Evolutionary conservation across 73 alveolate species (phyloP).

Genomic region (Paramecium sonneborni): DNA sequence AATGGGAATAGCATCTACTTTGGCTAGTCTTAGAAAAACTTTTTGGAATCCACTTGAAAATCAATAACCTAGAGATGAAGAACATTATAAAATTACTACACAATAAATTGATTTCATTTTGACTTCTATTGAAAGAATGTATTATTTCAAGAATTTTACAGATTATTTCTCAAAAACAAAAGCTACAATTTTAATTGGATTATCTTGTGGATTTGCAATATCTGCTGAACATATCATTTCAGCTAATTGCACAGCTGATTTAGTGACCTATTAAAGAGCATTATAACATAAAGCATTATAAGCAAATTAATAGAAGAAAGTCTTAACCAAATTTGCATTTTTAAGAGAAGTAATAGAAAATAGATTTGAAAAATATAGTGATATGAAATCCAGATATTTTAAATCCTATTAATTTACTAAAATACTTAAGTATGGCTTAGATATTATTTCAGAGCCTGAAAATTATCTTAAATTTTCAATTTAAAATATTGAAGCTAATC

Average conservation of each 20-base stretch:
- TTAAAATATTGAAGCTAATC: background rate
- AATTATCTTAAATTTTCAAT: background rate
- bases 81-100: conserved; percentile 13
- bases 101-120: background rate
- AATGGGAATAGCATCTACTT: conserved; percentile 14
- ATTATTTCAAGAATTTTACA: background rate
- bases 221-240: background rate
- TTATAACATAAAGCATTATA: background rate
- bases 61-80: conserved; percentile 45
- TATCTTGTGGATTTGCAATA: conserved; percentile 5
- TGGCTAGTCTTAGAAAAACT: background rate
- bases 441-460: conserved; percentile 43
- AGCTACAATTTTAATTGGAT: background rate
- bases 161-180: conserved; percentile 24
- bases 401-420: background rate
- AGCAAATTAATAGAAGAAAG: background rate
- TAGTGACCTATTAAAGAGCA: background rate
- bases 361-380: background rate
- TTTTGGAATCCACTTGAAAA: conserved; percentile 32
- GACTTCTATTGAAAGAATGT: conserved; percentile 33
- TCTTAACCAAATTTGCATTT: background rate
- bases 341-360: background rate
- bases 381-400: background rate
- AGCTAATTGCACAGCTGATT: conserved; percentile 25
- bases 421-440: background rate